Conservation (phyloP, 768 basidiomycete species). For the Kwoniella sp. region DNA sequence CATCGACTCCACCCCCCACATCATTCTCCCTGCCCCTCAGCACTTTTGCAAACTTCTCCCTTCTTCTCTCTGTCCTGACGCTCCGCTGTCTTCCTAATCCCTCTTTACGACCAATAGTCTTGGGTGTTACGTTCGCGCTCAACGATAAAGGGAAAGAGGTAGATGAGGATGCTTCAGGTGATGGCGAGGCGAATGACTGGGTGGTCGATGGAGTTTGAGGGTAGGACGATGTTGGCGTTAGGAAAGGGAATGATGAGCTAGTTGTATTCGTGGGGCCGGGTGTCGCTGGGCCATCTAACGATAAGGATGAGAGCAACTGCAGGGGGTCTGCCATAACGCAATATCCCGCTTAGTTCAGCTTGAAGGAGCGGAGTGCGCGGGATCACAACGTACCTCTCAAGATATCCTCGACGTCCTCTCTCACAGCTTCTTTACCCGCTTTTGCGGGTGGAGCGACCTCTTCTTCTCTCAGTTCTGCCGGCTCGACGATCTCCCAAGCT, state of each 20-base stretch:
- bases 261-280: conserved; percentile 38
- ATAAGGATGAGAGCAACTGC: conserved; percentile 25
- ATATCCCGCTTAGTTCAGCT: too few species aligned
- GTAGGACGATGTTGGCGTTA: conserved; percentile 32
- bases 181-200: conserved; percentile 59
- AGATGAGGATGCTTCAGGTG: conserved; percentile 57
- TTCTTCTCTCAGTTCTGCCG: conserved; percentile 30
- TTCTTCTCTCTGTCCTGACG: conserved; percentile 49
- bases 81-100: conserved; percentile 41
- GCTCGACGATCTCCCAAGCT: conserved; percentile 49
- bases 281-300: conserved; percentile 33
- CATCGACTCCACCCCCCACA: conserved; percentile 63
- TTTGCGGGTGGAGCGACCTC: conserved; percentile 21
- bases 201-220: conserved; percentile 61
- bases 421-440: conserved; percentile 61
- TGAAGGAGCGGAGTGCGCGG: too few species aligned
- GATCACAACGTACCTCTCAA: conserved; percentile 65
- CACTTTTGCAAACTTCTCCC: conserved; percentile 51
- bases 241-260: conserved; percentile 35
- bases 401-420: conserved; percentile 72
- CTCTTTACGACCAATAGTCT: conserved; percentile 17
- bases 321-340: conserved; percentile 16
- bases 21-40: conserved; percentile 42
- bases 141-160: neutral
- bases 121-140: conserved; percentile 9